Evolutionary conservation across 306 rosid genomes (phyloP), one percentile per base, ranked within the genome.

Genomic region (Inga laurina): DNA sequence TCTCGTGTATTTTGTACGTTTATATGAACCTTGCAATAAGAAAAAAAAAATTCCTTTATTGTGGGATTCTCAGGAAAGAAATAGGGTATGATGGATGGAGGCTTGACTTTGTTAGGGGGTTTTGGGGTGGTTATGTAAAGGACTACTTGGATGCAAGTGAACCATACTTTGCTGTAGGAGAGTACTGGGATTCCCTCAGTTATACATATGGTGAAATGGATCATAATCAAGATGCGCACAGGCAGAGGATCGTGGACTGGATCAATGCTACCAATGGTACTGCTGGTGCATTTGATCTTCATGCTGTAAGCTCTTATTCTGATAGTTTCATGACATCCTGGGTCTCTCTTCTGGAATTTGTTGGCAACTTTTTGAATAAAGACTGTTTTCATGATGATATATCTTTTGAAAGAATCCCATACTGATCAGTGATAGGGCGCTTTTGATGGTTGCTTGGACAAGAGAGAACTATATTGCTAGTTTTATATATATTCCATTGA

Each of bases 71-170:
- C 93, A 96, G 99, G 92, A 16, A 94, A 35, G 99, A 97, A 84
- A 91, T 97, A 54, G 99, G 99, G 74, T 97, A 91, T 76, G 98
- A 92, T 77, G 99, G 99, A 71, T 97, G 99, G 99, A 89, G 99
- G 90, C 99, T 97, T 83, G 99, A 97, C 91, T 97, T 92, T 90
- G 97, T 83, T 24, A 80, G 98, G 86, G 99, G 99, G 73, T 97
- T 97, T 89, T 97, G 99, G 99, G 99, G 99, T 79, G 99, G 99
- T 79, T 97, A 97, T 84, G 93, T 97, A 64, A 94, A 90, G 90
- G 97, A 97, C 86, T 97, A 97, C 88, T 27, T 97, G 52, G 92
- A 92, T 45, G 91, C 97, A 79, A 97, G 76, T 68, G 90, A 90
- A 83, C 99, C 99, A 34, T 88, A 83, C 91, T 97, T 97, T 81